Percentiles rank a stretch among this genome's conserved stretches.
These are phyloP conservation scores for Mucor racemosus DNA, from an alignment of 371 early-diverging fungal genomes.

Conservation along the genomic window DNA sequence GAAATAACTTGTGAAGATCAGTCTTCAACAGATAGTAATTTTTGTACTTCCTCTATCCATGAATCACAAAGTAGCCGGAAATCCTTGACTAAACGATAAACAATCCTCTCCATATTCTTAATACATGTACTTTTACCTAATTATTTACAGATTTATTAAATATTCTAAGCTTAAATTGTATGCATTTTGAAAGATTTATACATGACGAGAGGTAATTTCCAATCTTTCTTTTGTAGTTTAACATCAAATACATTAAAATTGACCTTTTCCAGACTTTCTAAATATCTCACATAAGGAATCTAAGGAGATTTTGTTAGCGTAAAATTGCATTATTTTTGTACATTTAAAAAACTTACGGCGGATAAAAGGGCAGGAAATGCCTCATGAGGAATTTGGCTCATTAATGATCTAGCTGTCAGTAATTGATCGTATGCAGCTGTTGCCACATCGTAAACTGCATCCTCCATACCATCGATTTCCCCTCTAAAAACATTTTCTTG, in stretches of 20 bases:
- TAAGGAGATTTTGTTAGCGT: constrained; percentile 10
- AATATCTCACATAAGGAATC: constrained; percentile 63
- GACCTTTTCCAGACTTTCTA: constrained; percentile 67
- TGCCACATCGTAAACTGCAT: constrained; percentile 81
- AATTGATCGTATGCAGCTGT: constrained; percentile 84
- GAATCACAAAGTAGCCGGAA: constrained; percentile 29
- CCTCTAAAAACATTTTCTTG: constrained; percentile 80
- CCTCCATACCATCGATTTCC: constrained; percentile 63
- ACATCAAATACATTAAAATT: constrained; percentile 79
- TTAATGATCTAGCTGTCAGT: constrained; percentile 73
- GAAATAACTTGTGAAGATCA: constrained; percentile 16
- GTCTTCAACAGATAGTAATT: constrained; percentile 13
- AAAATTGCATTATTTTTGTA: not conserved
- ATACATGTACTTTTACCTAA: not conserved
- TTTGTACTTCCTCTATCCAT: constrained; percentile 18
- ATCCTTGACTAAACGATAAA: constrained; percentile 17
- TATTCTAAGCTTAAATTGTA: constrained; percentile 17
- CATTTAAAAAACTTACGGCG: constrained; percentile 46
- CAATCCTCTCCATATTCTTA: not conserved
- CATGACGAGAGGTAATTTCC: constrained; percentile 70
- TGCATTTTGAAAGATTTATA: constrained; percentile 50
- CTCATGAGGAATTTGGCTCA: constrained; percentile 49
- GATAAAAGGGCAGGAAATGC: constrained; percentile 73
- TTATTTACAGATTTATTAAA: constrained; percentile 7
- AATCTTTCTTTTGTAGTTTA: constrained; percentile 61